phyloP scores from a whole-genome alignment of 495 filamentous ascomycete species.

The Annulohypoxylon moriforme region DNA sequence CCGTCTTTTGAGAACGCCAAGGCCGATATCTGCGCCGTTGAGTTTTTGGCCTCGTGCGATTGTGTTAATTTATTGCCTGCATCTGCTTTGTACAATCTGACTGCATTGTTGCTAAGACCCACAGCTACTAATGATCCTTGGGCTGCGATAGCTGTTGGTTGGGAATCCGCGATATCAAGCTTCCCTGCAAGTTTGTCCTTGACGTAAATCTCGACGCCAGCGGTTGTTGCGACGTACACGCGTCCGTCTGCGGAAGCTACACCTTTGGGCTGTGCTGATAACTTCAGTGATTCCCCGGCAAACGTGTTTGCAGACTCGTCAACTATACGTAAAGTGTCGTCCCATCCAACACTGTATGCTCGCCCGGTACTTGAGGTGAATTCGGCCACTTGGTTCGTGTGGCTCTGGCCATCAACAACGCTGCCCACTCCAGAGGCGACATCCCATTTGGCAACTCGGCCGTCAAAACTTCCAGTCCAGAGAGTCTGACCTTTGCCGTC shows the following conservation, averaged over 20 bases:
- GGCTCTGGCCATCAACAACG: slow-evolving; percentile 78
- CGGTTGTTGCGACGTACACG: slow-evolving; percentile 72
- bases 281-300: slow-evolving; percentile 57
- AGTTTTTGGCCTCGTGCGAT: slow-evolving; percentile 60
- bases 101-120: slow-evolving; percentile 74
- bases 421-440: slow-evolving; percentile 71
- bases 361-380: slow-evolving; percentile 70
- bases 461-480: slow-evolving; percentile 92
- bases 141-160: slow-evolving; percentile 76
- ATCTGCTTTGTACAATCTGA: slow-evolving; percentile 74
- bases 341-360: slow-evolving; percentile 91
- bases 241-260: slow-evolving; percentile 56
- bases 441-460: slow-evolving; percentile 86
- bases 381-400: slow-evolving; percentile 84
- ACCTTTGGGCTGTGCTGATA: slow-evolving; percentile 64
- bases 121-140: slow-evolving; percentile 75
- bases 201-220: slow-evolving; percentile 72
- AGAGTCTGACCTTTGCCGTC: slow-evolving; percentile 68
- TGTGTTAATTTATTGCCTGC: slow-evolving; percentile 59
- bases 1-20: slow-evolving; percentile 84
- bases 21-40: slow-evolving; percentile 68
- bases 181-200: slow-evolving; percentile 66
- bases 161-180: slow-evolving; percentile 59
- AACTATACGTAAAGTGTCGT: slow-evolving; percentile 88
- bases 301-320: slow-evolving; percentile 67